phyloP scores from a whole-genome alignment of 2,329 filamentous ascomycete genomes.

The Penicillium thymicola region DNA sequence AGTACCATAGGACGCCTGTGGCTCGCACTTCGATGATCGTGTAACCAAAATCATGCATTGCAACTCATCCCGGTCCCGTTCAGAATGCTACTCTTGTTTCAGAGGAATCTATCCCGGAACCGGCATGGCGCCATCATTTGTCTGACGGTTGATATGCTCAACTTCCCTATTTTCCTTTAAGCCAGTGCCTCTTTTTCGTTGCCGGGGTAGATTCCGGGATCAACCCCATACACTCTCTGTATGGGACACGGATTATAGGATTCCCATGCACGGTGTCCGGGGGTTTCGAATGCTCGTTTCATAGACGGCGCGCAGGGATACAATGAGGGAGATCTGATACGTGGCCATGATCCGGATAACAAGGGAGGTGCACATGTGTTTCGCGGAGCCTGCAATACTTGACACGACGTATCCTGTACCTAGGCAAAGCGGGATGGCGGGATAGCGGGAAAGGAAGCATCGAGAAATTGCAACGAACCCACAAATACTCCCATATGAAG shows the following conservation, averaged over 20 bases:
- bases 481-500: neutral
- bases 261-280: neutral
- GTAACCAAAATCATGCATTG: conserved; percentile 10
- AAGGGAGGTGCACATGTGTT: neutral
- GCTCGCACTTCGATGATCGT: conserved; percentile 12
- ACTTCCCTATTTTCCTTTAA: neutral
- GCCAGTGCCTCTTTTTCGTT: neutral
- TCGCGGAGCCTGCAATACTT: neutral
- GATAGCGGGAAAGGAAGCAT: neutral
- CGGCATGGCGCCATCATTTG: neutral
- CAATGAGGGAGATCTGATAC: neutral
- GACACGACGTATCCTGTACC: neutral
- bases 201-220: neutral
- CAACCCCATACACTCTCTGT: neutral
- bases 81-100: conserved; percentile 11
- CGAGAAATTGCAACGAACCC: neutral
- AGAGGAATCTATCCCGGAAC: conserved; percentile 1
- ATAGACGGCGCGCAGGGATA: neutral
- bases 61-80: conserved; percentile 8
- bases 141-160: neutral
- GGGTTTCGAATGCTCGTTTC: neutral
- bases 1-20: conserved; percentile 1
- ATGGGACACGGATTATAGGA: neutral
- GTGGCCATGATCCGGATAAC: neutral
- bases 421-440: neutral